Conservation (phyloP, 495 filamentous ascomycete genomes). For the Neurospora sp. region DNA sequence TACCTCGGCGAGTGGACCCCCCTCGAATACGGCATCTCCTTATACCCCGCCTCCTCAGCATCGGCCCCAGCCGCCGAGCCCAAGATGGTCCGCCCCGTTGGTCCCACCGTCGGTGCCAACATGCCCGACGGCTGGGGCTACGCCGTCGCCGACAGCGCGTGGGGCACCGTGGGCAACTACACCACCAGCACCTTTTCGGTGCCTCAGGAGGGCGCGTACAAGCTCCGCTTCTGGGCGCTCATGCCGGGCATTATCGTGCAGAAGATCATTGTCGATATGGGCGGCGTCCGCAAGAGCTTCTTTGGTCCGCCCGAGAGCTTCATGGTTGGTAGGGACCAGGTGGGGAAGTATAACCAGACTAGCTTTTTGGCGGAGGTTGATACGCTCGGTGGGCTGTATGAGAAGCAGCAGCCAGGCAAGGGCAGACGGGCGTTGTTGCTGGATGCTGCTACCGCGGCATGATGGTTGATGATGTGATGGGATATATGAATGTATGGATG, state of each 20-base stretch:
- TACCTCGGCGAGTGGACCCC: conserved; percentile 47
- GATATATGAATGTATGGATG: background rate
- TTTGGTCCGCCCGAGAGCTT: conserved; percentile 62
- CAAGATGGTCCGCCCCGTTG: conserved; percentile 43
- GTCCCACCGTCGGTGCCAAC: conserved; percentile 32
- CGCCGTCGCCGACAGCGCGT: conserved; percentile 49
- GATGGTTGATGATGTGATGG: background rate
- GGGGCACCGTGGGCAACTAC: conserved; percentile 39
- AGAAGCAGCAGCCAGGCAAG: background rate
- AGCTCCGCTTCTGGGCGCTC: conserved; percentile 50
- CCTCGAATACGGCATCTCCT: conserved; percentile 49
- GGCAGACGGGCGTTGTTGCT: background rate
- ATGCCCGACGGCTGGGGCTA: conserved; percentile 48
- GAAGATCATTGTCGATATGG: conserved; percentile 58
- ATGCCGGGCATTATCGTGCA: conserved; percentile 59
- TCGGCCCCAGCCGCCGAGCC: no score
- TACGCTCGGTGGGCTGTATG: conserved; percentile 9
- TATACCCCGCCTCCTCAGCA: conserved; percentile 25
- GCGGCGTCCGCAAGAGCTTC: conserved; percentile 56
- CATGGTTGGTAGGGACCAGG: conserved; percentile 34
- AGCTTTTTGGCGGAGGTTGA: conserved; percentile 28
- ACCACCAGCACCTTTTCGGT: conserved; percentile 45
- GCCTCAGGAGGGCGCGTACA: conserved; percentile 41
- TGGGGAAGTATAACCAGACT: conserved; percentile 30
- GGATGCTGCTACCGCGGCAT: background rate